Evolutionary conservation across 2,329 filamentous ascomycete species (phyloP).

Genomic region (Phoma sp.): DNA sequence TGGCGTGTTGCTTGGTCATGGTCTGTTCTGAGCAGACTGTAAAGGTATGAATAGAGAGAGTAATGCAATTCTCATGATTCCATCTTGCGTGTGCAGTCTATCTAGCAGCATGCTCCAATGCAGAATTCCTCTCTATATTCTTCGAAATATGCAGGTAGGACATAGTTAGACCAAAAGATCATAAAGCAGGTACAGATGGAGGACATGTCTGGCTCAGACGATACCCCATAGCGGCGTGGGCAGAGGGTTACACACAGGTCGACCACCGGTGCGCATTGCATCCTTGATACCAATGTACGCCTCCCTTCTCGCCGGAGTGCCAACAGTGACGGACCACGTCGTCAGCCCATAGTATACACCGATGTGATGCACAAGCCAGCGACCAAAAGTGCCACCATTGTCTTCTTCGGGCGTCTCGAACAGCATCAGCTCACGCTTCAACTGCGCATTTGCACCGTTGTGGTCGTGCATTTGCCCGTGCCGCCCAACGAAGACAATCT

Average conservation of each 20-base stretch:
- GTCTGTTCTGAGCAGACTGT: neutral
- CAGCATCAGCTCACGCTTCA: slow-evolving; percentile 71
- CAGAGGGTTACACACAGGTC: slow-evolving; percentile 31
- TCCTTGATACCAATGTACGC: slow-evolving; percentile 81
- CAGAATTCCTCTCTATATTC: too few species aligned
- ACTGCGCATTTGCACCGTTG: slow-evolving; percentile 56
- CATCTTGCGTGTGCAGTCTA: neutral
- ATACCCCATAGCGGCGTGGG: slow-evolving; percentile 45
- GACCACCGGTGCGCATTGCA: slow-evolving; percentile 35
- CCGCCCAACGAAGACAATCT: slow-evolving; percentile 87
- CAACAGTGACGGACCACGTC: slow-evolving; percentile 79
- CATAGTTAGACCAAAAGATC: too few species aligned
- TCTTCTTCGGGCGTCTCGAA: slow-evolving; percentile 81
- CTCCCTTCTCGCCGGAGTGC: slow-evolving; percentile 73
- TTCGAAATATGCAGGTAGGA: too few species aligned
- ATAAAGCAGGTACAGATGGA: too few species aligned
- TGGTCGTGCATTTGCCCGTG: slow-evolving; percentile 69
- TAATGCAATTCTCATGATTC: slow-evolving; percentile 16
- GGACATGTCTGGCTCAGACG: slow-evolving; percentile 27
- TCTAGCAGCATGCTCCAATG: too few species aligned
- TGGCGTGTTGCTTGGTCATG: neutral
- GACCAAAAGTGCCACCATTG: slow-evolving; percentile 79
- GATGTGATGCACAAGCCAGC: slow-evolving; percentile 92
- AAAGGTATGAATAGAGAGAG: slow-evolving; percentile 9
- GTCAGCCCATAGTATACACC: slow-evolving; percentile 89